Evolutionary conservation across 2,329 filamentous ascomycete genomes (phyloP).

Genomic region (Teratosphaeria nubilosa): DNA sequence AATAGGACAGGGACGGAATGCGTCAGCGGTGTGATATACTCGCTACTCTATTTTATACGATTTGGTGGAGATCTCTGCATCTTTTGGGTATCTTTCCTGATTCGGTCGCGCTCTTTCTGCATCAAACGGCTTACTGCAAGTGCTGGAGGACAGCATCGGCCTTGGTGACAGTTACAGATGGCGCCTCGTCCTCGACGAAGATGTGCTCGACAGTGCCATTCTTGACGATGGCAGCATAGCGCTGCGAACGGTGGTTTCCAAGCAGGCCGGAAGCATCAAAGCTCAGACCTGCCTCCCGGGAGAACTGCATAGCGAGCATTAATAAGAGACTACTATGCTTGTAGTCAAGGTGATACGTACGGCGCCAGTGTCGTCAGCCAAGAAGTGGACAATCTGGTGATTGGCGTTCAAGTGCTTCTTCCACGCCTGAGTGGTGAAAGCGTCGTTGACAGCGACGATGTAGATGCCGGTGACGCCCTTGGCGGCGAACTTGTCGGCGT

Average conservation of each 20-base stretch:
- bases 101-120: background rate
- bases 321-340: background rate
- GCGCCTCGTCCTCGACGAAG: slow-evolving; percentile 18
- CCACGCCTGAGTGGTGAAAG: slow-evolving; percentile 18
- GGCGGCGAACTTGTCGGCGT: slow-evolving; percentile 17
- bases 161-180: slow-evolving; percentile 14
- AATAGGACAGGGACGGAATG: no score
- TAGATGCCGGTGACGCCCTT: slow-evolving; percentile 20
- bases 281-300: slow-evolving; percentile 13
- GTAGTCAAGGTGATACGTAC: slow-evolving; percentile 4
- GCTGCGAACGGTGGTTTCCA: slow-evolving; percentile 15
- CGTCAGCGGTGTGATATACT: no score
- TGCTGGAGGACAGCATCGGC: slow-evolving; percentile 11
- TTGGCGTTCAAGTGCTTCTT: slow-evolving; percentile 17
- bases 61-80: background rate
- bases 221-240: slow-evolving; percentile 17
- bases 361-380: slow-evolving; percentile 17
- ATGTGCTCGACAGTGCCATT: slow-evolving; percentile 13
- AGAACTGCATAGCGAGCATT: slow-evolving; percentile 9
- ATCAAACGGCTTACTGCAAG: background rate
- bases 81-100: background rate
- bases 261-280: slow-evolving; percentile 17
- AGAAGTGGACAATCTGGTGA: slow-evolving; percentile 14
- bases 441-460: slow-evolving; percentile 19
- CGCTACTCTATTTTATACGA: background rate